Evolutionary conservation across 805 yeast species (phyloP), one percentile per base, ranked within the genome.

Genomic region (Lipomyces kockii): DNA sequence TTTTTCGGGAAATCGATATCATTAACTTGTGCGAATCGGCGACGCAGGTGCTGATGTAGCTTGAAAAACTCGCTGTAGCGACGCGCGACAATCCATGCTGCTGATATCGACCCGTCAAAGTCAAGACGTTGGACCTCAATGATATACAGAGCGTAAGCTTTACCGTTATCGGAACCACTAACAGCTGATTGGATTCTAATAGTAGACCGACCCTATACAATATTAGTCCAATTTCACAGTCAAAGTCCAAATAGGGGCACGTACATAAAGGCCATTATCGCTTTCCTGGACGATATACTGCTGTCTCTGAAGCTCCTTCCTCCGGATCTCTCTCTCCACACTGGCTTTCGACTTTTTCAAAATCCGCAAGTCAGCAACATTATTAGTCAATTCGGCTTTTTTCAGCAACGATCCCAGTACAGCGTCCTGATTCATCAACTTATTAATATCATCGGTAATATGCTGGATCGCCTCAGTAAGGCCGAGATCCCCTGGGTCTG

Each of bases 31-130:
- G 87, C 83, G 72, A 87, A 88, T 56, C 78, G 80, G 2, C 77
- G 76, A 65, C 83, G 85, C 71, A 93, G 78, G 69, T 89, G 87
- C 68, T 85, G 86, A 74, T 93, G 87, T 43, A 93, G 80, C 69
- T 84, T 85, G 77, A 83, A 87, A 76, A 93, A 93, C 75, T 94
- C 97, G 72, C 90, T 90, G 75, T 87, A 93, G 65, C 98, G 81
- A 72, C 97, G 80, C 0, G 97, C 94, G n/a, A 92, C 90, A 62
- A 91, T 86, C 98, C 98, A 94, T 0, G 91, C 89, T 0, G 93
- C 91, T 1, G 85, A 80, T 4, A 83, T 82, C 7, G 79, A 76
- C 2, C 80, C 82, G 2, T 84, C 85, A 0, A 66, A 68, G 0
- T 76, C 73, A 9, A 74, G 79, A 75, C 87, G 88, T 62, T 87